These are phyloP conservation scores for Ceratonia siliqua DNA, from an alignment of 306 rosid genomes.

Conservation along the genomic window DNA sequence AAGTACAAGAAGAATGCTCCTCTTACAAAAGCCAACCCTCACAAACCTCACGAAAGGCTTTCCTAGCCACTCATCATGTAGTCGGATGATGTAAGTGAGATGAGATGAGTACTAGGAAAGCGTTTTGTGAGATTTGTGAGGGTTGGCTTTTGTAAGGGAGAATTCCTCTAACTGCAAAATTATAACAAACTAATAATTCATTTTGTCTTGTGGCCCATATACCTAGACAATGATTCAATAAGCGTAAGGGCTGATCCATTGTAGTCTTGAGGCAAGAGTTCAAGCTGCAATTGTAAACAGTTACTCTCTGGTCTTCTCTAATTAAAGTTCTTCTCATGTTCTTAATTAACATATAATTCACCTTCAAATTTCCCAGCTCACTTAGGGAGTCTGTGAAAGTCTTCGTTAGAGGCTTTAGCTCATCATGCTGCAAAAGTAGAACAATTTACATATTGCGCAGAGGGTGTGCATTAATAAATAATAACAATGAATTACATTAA, in stretches of 20 bases:
- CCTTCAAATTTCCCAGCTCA: slow-evolving; percentile 93
- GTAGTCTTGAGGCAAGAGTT: slow-evolving; percentile 76
- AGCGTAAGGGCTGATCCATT: slow-evolving; percentile 92
- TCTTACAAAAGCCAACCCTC: no score
- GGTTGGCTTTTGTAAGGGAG: no score
- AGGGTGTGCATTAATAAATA: slow-evolving; percentile 10
- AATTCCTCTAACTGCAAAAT: slow-evolving; percentile 12
- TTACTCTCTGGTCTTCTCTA: slow-evolving; percentile 32
- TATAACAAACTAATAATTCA: slow-evolving; percentile 18
- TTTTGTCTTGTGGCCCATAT: slow-evolving; percentile 19
- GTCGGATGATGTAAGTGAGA: no score
- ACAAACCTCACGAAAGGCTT: no score
- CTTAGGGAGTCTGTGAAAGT: slow-evolving; percentile 82
- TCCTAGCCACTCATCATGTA: no score
- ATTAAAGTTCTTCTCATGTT: slow-evolving; percentile 15
- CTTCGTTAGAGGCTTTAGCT: slow-evolving; percentile 87
- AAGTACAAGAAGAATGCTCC: no score
- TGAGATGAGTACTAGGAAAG: no score
- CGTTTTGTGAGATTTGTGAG: no score
- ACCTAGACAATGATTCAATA: slow-evolving; percentile 93
- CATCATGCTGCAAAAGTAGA: slow-evolving; percentile 77
- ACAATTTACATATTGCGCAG: slow-evolving; percentile 25
- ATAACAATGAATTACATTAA: slow-evolving; percentile 15
- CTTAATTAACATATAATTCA: slow-evolving; percentile 29
- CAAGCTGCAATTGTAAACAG: slow-evolving; percentile 65